Evolutionary conservation across 495 filamentous ascomycete genomes (phyloP).

Genomic region (Hypoxylon fragiforme): DNA sequence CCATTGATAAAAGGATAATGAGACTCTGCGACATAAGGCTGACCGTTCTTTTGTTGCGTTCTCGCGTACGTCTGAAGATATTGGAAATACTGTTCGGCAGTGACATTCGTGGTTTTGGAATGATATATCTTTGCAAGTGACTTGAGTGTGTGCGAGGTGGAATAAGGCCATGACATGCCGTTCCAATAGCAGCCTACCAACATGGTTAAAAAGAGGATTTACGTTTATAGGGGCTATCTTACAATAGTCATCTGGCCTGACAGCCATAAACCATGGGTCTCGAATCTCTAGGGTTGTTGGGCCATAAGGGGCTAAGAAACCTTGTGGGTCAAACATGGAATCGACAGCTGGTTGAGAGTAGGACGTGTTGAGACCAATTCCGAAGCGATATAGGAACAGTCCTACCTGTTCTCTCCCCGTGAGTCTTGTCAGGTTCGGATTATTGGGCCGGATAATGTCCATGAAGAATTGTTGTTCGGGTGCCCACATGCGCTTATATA

Average conservation of each 20-base stretch:
- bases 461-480: conserved; percentile 49
- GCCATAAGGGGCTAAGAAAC: conserved; percentile 46
- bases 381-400: conserved; percentile 48
- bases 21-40: conserved; percentile 50
- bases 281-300: conserved; percentile 50
- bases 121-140: conserved; percentile 44
- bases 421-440: conserved; percentile 42
- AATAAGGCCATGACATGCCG: conserved; percentile 53
- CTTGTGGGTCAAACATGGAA: conserved; percentile 41
- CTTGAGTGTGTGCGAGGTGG: conserved; percentile 43
- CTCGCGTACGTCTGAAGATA: conserved; percentile 45
- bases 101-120: conserved; percentile 34
- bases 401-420: conserved; percentile 49
- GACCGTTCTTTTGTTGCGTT: conserved; percentile 49
- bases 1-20: conserved; percentile 46
- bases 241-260: conserved; percentile 46
- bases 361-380: conserved; percentile 40
- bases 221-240: not conserved
- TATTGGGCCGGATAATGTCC: conserved; percentile 42
- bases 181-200: conserved; percentile 47
- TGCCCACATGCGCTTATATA: conserved; percentile 46
- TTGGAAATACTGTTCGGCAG: conserved; percentile 41
- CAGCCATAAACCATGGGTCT: conserved; percentile 45
- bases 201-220: conserved; percentile 3
- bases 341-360: conserved; percentile 39